phyloP scores from a whole-genome alignment of 192 early-diverging fungal species.

The Mortierella antarctica region DNA sequence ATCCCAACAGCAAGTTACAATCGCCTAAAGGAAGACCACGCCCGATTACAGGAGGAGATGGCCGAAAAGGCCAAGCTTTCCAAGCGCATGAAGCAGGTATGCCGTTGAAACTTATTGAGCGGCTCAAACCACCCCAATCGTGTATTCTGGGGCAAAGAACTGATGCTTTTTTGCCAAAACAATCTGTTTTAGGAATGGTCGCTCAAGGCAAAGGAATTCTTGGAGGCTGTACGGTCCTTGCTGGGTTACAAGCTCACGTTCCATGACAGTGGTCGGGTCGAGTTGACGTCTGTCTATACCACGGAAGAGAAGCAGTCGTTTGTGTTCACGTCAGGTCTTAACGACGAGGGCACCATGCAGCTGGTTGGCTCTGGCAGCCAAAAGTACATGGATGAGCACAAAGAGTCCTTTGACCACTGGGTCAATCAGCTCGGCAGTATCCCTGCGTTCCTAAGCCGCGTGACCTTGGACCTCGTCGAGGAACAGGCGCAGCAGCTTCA shows the following conservation, averaged over 20 bases:
- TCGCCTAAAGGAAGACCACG: slow-evolving; percentile 69
- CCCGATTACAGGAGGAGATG: slow-evolving; percentile 60
- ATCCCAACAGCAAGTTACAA: slow-evolving; percentile 67
- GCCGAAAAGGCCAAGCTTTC: slow-evolving; percentile 76
- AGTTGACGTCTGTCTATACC: slow-evolving; percentile 78
- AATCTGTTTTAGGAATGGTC: slow-evolving; percentile 66
- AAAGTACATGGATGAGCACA: slow-evolving; percentile 65
- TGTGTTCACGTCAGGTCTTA: slow-evolving; percentile 74
- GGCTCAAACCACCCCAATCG: neutral
- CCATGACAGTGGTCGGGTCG: slow-evolving; percentile 76
- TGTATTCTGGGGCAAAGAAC: neutral
- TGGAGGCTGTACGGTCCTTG: slow-evolving; percentile 76
- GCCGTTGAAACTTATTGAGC: neutral
- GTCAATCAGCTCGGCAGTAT: slow-evolving; percentile 77
- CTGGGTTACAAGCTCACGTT: slow-evolving; percentile 80
- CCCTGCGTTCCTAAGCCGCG: slow-evolving; percentile 83
- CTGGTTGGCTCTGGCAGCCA: slow-evolving; percentile 76
- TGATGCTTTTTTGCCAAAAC: neutral
- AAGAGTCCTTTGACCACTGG: slow-evolving; percentile 70
- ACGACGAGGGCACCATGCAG: slow-evolving; percentile 74
- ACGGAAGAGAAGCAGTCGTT: slow-evolving; percentile 73
- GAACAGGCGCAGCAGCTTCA: slow-evolving; percentile 27
- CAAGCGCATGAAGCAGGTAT: slow-evolving; percentile 73
- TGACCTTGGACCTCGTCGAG: slow-evolving; percentile 77
- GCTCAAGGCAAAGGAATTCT: slow-evolving; percentile 76